Evolutionary conservation across 1,284 basidiomycete genomes (phyloP), one percentile per base, ranked within the genome.

Genomic region (Puccinia polysora): DNA sequence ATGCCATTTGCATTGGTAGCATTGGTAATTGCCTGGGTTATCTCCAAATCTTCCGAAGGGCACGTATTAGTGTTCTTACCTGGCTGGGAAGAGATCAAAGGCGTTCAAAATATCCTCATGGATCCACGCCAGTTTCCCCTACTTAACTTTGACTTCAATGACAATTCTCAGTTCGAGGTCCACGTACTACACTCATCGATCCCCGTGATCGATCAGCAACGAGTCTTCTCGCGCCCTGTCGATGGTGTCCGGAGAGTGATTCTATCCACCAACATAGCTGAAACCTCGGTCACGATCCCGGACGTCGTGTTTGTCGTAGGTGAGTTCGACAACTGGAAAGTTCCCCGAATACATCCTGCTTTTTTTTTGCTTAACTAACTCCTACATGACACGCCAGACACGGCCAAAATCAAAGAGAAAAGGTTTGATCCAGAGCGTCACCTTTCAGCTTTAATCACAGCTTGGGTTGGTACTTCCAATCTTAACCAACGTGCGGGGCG

Each of bases 271-370:
- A 97, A 97, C 80, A 95, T 97, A 73, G 95, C 94, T 14, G 94
- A 97, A 82, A 96, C 93, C 0, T 93, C 90, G 4, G 85, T 97
- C 76, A 97, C 94, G 0, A 97, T 97, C 75, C 94, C 94, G 0
- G 91, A 97, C 78, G 92, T 97, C 32, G 92, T 96, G 5, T 94
- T 91, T 78, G 94, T 63, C 20, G 60, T 63, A 25, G 60, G 60
- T 50, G 28, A 49, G 60, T 50, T 32, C 32, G 50, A 4, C 3
- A 20, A 28, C 4, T 30, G 7, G 10, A 63, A 28, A 20, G 12
- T 63, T 50, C 12, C 25, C 18, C 8, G 23, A 50, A 50, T 38
- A 18, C 15, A 0, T 5, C 10, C 32, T 18, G 6, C 18, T 60
- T 45, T 10, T 43, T 12, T 59, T 40, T 18, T 32, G 14, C 38